phyloP scores from a whole-genome alignment of 345 rosid genomes.

The Aurinia saxatilis region DNA sequence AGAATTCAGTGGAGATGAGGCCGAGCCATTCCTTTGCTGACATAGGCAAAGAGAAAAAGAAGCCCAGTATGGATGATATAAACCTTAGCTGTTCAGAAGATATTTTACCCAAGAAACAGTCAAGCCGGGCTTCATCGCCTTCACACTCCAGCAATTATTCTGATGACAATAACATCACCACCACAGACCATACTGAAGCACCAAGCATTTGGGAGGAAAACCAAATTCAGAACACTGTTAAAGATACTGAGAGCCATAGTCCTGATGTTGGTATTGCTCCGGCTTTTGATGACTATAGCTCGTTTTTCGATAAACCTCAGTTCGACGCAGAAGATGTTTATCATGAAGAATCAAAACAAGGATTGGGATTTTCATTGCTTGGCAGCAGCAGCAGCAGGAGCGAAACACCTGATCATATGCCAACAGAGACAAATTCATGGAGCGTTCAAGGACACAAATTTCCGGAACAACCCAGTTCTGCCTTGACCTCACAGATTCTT shows the following conservation, averaged over 20 bases:
- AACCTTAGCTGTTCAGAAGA: conserved; percentile 27
- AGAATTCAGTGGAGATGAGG: conserved; percentile 32
- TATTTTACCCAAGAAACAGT: conserved; percentile 28
- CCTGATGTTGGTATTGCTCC: conserved; percentile 30
- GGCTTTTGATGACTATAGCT: conserved; percentile 61
- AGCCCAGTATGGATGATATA: conserved; percentile 34
- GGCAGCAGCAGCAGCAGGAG: conserved; percentile 21
- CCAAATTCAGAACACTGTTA: background rate
- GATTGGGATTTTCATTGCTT: conserved; percentile 31
- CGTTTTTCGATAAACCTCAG: conserved; percentile 40
- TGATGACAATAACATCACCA: conserved; percentile 30
- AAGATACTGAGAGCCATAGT: conserved; percentile 19
- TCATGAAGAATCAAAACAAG: conserved; percentile 17
- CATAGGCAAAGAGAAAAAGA: conserved; percentile 22
- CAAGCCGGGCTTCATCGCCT: conserved; percentile 33
- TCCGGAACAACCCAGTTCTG: conserved; percentile 17
- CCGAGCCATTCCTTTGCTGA: conserved; percentile 26
- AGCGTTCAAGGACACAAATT: conserved; percentile 26
- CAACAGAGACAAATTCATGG: conserved; percentile 30
- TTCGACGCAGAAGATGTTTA: conserved; percentile 36
- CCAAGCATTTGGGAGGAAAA: conserved; percentile 30
- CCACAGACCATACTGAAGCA: conserved; percentile 22
- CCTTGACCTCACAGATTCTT: conserved; percentile 33
- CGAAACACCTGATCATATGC: conserved; percentile 22
- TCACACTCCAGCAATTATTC: conserved; percentile 31